Base-by-base conservation (phyloP, 208 protist species). In the Crithidia sp. region DNA sequence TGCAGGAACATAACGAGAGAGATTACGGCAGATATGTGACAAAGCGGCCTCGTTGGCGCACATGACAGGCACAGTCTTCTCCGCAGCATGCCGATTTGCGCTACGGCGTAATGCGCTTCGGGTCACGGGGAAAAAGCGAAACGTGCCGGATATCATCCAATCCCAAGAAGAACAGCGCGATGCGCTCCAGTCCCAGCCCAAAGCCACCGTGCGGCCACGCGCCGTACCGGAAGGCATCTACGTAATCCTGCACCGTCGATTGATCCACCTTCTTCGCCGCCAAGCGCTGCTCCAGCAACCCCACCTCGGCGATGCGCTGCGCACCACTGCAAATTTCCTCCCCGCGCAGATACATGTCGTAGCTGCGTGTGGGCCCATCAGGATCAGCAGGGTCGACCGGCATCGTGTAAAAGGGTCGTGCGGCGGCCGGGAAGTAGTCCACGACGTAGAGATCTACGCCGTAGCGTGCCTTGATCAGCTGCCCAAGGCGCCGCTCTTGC, bases 401-500 rank as follows among this genome's bases (percentile, higher is more conserved):
- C 98, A 99, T 99, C 19, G 99, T 99, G 91, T 99, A 99, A 93
- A 99, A 99, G 45, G 99, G 99, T 14, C 99, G 86, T 5, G 96
- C 80, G 13, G 71, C 54, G 1, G 85, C 45, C 3, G 99, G 99
- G 88, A 99, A 99, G 71, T 97, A 92, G 83, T 99, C 98, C 7
- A 99, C 69, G 28, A 99, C 93, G 90, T 98, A 99, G 54, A 99
- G 95, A 78, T 99, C 99, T 2, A 98, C 99, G 43, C 89, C 90
- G 85, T 99, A 99, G 68, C 99, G 98, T 40, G 91, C 76, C 65
- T 93, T 93, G 7, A 99, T 85, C n/a, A 99, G 83, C 53, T 84
- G 57, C 28, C 98, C 99, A 2, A 99, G 86, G 4, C 71, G 64
- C 41, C 94, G 93, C 84, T 99, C 98, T 60, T 96, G 82, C 16